Evolutionary conservation across 768 basidiomycete species (phyloP).

Genomic region (Podaxis mareebaensis): DNA sequence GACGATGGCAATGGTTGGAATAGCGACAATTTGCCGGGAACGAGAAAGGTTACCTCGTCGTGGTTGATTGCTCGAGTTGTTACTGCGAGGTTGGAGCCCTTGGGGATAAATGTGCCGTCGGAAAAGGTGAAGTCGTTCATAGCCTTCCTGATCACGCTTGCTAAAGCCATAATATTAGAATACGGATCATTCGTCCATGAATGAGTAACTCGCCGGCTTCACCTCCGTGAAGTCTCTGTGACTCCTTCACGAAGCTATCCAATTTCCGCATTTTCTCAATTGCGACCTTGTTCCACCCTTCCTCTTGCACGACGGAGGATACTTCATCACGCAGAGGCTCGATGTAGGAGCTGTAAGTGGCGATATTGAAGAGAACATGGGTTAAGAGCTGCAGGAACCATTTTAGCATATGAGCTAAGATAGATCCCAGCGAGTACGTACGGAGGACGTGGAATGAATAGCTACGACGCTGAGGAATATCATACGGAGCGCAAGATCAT

Average conservation of each 20-base stretch:
- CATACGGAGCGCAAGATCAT: slow-evolving; percentile 28
- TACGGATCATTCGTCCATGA: slow-evolving; percentile 14
- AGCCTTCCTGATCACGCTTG: slow-evolving; percentile 30
- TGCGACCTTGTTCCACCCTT: slow-evolving; percentile 34
- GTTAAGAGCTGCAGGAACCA: slow-evolving; percentile 29
- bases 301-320: slow-evolving; percentile 24
- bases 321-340: slow-evolving; percentile 41
- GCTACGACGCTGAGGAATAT: slow-evolving; percentile 39
- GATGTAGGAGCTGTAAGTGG: slow-evolving; percentile 30
- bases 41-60: slow-evolving; percentile 14
- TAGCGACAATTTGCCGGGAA: too few relatives aligned
- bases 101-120: slow-evolving; percentile 42
- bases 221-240: slow-evolving; percentile 36
- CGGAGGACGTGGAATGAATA: slow-evolving; percentile 38
- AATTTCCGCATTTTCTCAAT: slow-evolving; percentile 40
- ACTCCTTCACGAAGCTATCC: slow-evolving; percentile 55
- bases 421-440: slow-evolving; percentile 18
- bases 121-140: slow-evolving; percentile 44
- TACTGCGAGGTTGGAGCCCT: slow-evolving; percentile 33
- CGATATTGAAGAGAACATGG: slow-evolving; percentile 38
- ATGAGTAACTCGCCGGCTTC: slow-evolving; percentile 16
- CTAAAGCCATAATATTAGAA: slow-evolving; percentile 21
- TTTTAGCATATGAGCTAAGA: not conserved
- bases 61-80: slow-evolving; percentile 27
- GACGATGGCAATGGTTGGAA: not conserved